Conservation (phyloP, 192 early-diverging fungal species). For the Pilobolus umbonatus region DNA sequence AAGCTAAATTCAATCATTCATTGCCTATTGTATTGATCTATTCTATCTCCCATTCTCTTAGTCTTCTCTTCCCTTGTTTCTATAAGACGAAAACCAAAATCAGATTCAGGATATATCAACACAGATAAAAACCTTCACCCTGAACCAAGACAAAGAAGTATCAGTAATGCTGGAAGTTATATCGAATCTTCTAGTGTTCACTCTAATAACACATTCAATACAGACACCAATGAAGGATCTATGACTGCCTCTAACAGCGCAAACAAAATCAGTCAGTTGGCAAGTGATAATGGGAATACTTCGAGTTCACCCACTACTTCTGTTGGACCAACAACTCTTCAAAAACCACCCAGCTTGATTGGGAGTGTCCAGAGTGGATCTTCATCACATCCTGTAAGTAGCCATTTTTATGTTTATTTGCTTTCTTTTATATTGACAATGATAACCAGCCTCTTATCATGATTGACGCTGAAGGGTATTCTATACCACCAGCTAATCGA, state of each 20-base stretch:
- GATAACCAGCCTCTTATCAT: slow-evolving; percentile 29
- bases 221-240: background rate
- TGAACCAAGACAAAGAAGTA: slow-evolving; percentile 1
- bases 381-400: background rate
- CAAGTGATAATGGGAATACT: background rate
- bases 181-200: slow-evolving; percentile 4
- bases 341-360: slow-evolving; percentile 15
- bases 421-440: background rate
- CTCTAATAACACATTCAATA: background rate
- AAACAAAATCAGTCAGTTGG: background rate
- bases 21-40: background rate
- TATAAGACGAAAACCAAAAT: slow-evolving; percentile 20
- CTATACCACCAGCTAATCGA: slow-evolving; percentile 47
- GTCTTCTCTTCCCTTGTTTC: slow-evolving; percentile 19
- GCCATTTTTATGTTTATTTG: slow-evolving; percentile 1
- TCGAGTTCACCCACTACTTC: slow-evolving; percentile 10
- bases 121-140: background rate
- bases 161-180: slow-evolving; percentile 11
- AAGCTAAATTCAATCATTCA: background rate
- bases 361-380: slow-evolving; percentile 8
- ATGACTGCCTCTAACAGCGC: background rate
- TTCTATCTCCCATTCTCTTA: slow-evolving; percentile 11
- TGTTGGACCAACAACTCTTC: background rate
- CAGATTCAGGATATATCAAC: slow-evolving; percentile 5
- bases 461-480: slow-evolving; percentile 49